Conservation (phyloP, 2,329 filamentous ascomycete species). For the Fusarium dimerum region DNA sequence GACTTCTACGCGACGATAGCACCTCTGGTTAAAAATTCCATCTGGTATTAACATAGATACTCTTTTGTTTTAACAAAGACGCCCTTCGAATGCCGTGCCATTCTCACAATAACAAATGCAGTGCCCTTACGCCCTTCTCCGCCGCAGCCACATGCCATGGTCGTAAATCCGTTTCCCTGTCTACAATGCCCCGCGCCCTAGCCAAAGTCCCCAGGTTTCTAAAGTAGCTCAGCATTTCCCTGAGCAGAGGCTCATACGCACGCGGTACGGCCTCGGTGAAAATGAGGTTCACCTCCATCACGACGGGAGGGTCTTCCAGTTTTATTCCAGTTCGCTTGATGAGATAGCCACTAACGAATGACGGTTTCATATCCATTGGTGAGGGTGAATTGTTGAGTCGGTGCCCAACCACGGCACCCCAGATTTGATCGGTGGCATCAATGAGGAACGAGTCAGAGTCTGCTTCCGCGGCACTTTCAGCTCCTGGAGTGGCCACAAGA, state of each 20-base stretch:
- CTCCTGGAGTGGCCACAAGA: slow-evolving; percentile 48
- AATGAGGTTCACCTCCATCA: slow-evolving; percentile 67
- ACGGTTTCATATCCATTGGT: slow-evolving; percentile 55
- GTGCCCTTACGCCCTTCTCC: slow-evolving; percentile 65
- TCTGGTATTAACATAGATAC: slow-evolving; percentile 14
- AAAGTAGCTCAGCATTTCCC: slow-evolving; percentile 71
- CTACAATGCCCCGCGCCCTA: slow-evolving; percentile 63
- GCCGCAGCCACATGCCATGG: slow-evolving; percentile 79
- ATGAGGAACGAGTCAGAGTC: slow-evolving; percentile 65
- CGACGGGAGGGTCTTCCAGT: slow-evolving; percentile 57
- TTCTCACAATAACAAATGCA: slow-evolving; percentile 64
- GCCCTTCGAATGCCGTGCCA: slow-evolving; percentile 16
- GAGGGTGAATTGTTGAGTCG: slow-evolving; percentile 61
- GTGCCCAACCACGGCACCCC: slow-evolving; percentile 71
- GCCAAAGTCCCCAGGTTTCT: slow-evolving; percentile 69
- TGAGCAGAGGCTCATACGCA: slow-evolving; percentile 63
- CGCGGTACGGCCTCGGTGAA: slow-evolving; percentile 53
- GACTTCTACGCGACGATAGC: too few species aligned
- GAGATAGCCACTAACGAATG: slow-evolving; percentile 65
- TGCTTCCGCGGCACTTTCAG: slow-evolving; percentile 43
- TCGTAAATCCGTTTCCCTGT: slow-evolving; percentile 60
- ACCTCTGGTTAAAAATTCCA: too few species aligned
- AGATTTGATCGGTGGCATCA: slow-evolving; percentile 73
- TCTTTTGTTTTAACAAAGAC: slow-evolving; percentile 11
- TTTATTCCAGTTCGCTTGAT: slow-evolving; percentile 62